phyloP scores from a whole-genome alignment of 108 stramenopile genomes.

The Skeletonema costatum region DNA sequence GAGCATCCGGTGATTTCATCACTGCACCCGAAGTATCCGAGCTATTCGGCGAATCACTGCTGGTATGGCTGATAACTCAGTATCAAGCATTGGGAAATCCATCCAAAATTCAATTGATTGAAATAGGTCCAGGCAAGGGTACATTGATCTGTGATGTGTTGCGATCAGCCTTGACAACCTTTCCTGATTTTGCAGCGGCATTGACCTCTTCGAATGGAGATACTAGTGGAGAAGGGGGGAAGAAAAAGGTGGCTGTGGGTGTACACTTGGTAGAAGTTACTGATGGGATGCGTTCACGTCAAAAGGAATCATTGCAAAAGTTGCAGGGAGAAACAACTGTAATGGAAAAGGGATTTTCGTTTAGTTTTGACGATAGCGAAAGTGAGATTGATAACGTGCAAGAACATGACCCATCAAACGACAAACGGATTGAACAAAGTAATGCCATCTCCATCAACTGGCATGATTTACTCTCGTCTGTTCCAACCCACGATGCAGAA shows the following conservation, averaged over 20 bases:
- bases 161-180: constrained; percentile 54
- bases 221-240: constrained; percentile 1
- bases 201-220: constrained; percentile 9
- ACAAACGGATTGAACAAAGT: neutral
- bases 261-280: constrained; percentile 94
- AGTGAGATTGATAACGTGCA: neutral
- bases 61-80: constrained; percentile 91
- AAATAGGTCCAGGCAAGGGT: constrained; percentile 96
- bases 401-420: neutral
- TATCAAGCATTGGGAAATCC: constrained; percentile 72
- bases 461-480: constrained; percentile 70
- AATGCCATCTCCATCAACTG: constrained; percentile 64
- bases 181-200: constrained; percentile 58
- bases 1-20: constrained; percentile 92
- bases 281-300: constrained; percentile 68
- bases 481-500: constrained; percentile 44
- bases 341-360: constrained; percentile 31
- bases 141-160: constrained; percentile 94
- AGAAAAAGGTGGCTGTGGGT: constrained; percentile 41
- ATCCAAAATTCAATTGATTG: constrained; percentile 77
- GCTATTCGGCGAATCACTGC: constrained; percentile 95
- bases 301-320: constrained; percentile 70
- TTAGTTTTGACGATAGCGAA: constrained; percentile 23
- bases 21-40: constrained; percentile 98
- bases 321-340: constrained; percentile 20